Evolutionary conservation across 106 monocot genomes (phyloP), one percentile per base, ranked within the genome.

Genomic region (Platanthera zijinensis): DNA sequence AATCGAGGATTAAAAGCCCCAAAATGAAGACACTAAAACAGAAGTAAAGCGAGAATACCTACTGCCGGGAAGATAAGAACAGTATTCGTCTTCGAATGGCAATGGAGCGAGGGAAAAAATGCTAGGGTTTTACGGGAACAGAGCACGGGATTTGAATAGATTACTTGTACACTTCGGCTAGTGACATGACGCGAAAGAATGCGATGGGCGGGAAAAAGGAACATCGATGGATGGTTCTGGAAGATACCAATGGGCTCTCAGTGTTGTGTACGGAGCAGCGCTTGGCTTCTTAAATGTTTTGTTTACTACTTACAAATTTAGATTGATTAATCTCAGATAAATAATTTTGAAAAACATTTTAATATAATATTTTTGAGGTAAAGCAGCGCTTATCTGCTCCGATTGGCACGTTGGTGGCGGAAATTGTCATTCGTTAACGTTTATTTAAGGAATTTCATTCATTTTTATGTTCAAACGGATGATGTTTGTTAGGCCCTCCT

Each of bases 61-160:
- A 39, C 8, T 30, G 12, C 22, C 32, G 9, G 7, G 67, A 67
- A 67, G 5, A 67, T 2, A 67, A 10, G 39, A 53, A 53, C 53
- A 39, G 39, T 39, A 39, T 39, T 21, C 67, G 67, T 45, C 32
- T 67, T 67, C 67, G 7, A 22, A 30, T 5, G 12, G 32, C 2
- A n/a, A 14, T 53, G 53, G 53, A 53, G 53, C 39, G 39, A 39
- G 19, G 18, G 59, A 6, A 61, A 54, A 6, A 70, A 70, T 70
- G 47, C 70, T 47, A 70, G 70, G 70, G 70, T 70, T 70, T 48
- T 17, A 70, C 48, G 70, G 70, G 17, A 48, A 70, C 70, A 70
- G 70, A 18, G 70, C 70, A 13, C 15, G 0, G 39, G 68, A 70
- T 69, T 45, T 47, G 59, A 61, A 19, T 21, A 21, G 59, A 21